Percentiles rank a stretch among this genome's conserved stretches.
Conservation (phyloP, 2,329 filamentous ascomycete species). For the Talaromyces sp. region DNA sequence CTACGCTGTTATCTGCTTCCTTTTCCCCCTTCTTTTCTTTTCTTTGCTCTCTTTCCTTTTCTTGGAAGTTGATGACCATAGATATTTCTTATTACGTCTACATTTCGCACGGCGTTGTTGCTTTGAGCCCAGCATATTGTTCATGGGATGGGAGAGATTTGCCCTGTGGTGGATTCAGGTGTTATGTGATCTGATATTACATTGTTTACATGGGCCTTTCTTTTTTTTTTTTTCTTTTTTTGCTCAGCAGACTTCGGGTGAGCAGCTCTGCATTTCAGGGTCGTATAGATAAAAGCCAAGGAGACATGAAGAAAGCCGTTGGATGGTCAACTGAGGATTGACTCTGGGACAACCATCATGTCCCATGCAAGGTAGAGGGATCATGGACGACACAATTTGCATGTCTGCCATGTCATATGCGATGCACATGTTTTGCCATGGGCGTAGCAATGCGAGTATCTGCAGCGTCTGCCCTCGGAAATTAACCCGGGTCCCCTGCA, state of each 20-base stretch:
- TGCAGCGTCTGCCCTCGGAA: neutral
- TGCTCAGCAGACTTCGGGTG: neutral
- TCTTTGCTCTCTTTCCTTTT: neutral
- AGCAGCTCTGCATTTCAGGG: neutral
- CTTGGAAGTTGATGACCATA: neutral
- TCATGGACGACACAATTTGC: neutral
- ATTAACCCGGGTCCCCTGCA: neutral
- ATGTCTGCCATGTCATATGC: neutral
- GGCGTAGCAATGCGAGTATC: neutral
- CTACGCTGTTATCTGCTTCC: neutral
- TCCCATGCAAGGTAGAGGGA: neutral
- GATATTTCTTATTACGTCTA: neutral
- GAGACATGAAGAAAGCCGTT: neutral
- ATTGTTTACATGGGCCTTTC: neutral
- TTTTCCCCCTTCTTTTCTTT: neutral
- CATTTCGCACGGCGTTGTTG: neutral
- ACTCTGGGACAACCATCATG: neutral
- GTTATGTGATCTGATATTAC: neutral
- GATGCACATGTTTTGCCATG: neutral
- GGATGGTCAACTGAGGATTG: neutral
- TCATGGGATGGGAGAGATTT: neutral
- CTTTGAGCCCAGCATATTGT: neutral
- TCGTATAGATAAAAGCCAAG: neutral
- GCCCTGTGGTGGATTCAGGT: neutral
- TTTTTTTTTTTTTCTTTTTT: no score